Conservation (phyloP, 345 rosid species). For the Pelargonium nanum region DNA sequence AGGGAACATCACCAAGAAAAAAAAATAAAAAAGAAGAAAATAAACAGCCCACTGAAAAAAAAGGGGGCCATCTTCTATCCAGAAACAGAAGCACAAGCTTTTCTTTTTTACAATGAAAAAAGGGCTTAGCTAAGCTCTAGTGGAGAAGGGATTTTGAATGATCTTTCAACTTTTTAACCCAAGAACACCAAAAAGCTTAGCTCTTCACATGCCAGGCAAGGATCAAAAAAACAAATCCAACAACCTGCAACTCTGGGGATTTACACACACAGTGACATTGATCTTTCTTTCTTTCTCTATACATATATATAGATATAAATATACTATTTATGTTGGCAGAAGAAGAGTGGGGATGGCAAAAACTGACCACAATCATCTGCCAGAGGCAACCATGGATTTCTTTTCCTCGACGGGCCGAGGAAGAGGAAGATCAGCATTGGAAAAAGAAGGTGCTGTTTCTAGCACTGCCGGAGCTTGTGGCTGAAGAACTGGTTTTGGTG, state of each 20-base stretch:
- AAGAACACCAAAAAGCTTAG: neutral
- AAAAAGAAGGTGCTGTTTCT: conserved; percentile 14
- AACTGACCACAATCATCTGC: conserved; percentile 24
- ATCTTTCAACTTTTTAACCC: no score
- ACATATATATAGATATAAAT: conserved; percentile 4
- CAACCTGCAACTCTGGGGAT: conserved; percentile 21
- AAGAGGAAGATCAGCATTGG: conserved; percentile 10
- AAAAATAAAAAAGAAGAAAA: neutral
- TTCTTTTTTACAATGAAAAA: neutral
- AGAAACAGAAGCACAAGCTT: neutral
- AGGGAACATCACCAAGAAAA: neutral
- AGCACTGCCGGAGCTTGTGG: conserved; percentile 20
- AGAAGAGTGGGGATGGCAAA: conserved; percentile 1
- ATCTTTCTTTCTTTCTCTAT: conserved; percentile 12
- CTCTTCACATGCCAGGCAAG: conserved; percentile 11
- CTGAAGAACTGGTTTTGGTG: conserved; percentile 30
- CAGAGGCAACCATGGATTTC: conserved; percentile 30
- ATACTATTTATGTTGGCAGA: conserved; percentile 4
- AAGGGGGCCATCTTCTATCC: neutral
- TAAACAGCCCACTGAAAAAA: neutral
- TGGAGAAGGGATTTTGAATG: no score
- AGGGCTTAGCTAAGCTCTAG: neutral
- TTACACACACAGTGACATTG: conserved; percentile 3
- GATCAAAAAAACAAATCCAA: conserved; percentile 36
- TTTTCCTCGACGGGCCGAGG: conserved; percentile 16